Percentiles rank a stretch among this genome's conserved stretches.
Evolutionary conservation across 352 stramenopile genomes (phyloP).

Genomic region (Blastocystis sp.): DNA sequence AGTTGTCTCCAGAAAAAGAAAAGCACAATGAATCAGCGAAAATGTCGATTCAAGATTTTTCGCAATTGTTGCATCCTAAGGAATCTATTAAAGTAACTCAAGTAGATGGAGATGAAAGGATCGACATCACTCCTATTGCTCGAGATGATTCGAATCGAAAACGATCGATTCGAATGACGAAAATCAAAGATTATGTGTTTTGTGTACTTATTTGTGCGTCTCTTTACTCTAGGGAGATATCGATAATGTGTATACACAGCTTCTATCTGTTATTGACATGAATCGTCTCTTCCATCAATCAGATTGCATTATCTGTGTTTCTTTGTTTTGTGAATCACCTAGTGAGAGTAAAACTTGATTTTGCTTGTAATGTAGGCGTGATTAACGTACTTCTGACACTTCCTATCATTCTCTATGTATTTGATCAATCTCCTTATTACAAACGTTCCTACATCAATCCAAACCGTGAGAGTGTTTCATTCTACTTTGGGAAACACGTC

Average conservation of each 20-base stretch:
- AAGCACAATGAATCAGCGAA: no score
- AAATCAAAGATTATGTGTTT: slow-evolving; percentile 21
- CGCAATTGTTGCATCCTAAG: no score
- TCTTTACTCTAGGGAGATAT: neutral
- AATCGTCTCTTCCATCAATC: neutral
- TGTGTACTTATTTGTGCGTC: neutral
- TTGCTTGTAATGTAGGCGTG: neutral
- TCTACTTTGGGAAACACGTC: neutral
- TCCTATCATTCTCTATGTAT: slow-evolving; percentile 28
- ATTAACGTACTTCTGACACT: neutral
- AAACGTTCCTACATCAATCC: neutral
- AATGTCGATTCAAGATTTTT: no score
- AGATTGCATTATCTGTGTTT: neutral
- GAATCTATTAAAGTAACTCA: no score
- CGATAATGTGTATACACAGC: neutral
- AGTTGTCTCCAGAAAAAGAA: neutral
- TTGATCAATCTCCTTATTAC: slow-evolving; percentile 33
- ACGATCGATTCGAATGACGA: neutral
- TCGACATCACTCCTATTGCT: no score
- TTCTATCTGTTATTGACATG: neutral
- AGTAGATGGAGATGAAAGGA: no score
- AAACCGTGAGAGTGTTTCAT: neutral
- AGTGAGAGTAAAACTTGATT: neutral
- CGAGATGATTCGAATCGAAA: neutral
- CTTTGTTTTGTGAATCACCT: neutral